These are phyloP conservation scores for Plectosphaerella sp. DNA, from an alignment of 2,329 filamentous ascomycete genomes.

Conservation along the genomic window DNA sequence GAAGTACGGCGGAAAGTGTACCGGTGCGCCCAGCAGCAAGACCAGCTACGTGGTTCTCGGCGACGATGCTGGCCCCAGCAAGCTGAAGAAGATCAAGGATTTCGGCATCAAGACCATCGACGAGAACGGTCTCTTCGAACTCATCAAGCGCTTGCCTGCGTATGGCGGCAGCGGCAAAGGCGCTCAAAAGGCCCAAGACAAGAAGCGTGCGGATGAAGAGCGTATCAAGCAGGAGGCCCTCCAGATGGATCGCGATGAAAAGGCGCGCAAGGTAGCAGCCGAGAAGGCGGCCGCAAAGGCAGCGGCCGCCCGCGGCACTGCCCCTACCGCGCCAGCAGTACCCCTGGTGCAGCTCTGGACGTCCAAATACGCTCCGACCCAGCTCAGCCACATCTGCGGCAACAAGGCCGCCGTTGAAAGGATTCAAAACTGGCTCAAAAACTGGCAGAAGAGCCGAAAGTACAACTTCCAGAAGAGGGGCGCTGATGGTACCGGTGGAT, in stretches of 20 bases:
- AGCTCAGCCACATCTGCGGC: constrained; percentile 84
- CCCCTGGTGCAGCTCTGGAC: constrained; percentile 73
- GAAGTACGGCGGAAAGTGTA: constrained; percentile 89
- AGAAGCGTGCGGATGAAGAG: constrained; percentile 78
- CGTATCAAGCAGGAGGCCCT: constrained; percentile 76
- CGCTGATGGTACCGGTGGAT: constrained; percentile 75
- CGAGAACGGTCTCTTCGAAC: constrained; percentile 83
- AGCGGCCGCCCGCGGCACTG: constrained; percentile 35
- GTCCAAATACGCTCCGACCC: constrained; percentile 86
- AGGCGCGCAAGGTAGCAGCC: constrained; percentile 45
- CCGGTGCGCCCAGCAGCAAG: constrained; percentile 79
- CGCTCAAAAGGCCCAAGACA: constrained; percentile 78
- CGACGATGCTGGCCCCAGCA: constrained; percentile 86
- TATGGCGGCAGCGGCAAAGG: constrained; percentile 86
- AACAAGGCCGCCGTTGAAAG: constrained; percentile 90
- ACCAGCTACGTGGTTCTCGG: constrained; percentile 93
- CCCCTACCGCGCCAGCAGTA: constrained; percentile 29
- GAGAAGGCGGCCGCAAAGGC: constrained; percentile 50
- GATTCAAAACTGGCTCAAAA: constrained; percentile 80
- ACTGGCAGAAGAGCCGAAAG: constrained; percentile 75
- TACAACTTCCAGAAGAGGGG: constrained; percentile 79
- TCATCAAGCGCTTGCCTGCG: constrained; percentile 76
- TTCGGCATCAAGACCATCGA: constrained; percentile 86
- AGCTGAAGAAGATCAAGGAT: constrained; percentile 79
- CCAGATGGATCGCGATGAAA: constrained; percentile 83